Percentiles rank a stretch among this genome's conserved stretches.
phyloP scores from a whole-genome alignment of 345 rosid genomes.

The Citrus maxima region DNA sequence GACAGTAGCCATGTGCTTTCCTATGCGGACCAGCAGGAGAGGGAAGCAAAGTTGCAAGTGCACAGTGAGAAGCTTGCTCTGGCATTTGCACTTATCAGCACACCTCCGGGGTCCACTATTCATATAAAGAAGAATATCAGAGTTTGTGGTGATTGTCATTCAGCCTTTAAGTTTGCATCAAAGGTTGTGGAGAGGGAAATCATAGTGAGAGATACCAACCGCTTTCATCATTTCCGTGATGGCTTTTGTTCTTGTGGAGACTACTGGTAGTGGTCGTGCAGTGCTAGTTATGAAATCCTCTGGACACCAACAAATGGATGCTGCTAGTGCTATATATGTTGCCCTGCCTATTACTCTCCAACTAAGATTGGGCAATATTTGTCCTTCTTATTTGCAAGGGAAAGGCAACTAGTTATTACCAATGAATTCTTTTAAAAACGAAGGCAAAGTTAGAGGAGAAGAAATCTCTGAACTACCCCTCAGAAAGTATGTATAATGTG shows the following conservation, averaged over 20 bases:
- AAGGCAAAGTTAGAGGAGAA: too few relatives aligned
- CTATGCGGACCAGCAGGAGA: slow-evolving; percentile 57
- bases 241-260: slow-evolving; percentile 63
- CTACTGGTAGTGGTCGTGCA: slow-evolving; percentile 44
- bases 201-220: slow-evolving; percentile 62
- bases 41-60: slow-evolving; percentile 51
- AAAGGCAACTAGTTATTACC: background rate
- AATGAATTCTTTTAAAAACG: too few relatives aligned
- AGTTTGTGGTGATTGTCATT: slow-evolving; percentile 69
- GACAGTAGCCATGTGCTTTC: slow-evolving; percentile 55
- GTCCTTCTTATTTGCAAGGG: background rate
- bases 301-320: too few relatives aligned
- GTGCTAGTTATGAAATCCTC: background rate
- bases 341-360: too few relatives aligned
- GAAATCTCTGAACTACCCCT: too few relatives aligned
- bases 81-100: slow-evolving; percentile 64
- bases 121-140: slow-evolving; percentile 65
- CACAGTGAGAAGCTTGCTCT: slow-evolving; percentile 78
- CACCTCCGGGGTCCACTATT: slow-evolving; percentile 55
- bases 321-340: too few relatives aligned
- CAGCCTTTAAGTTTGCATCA: slow-evolving; percentile 60
- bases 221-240: slow-evolving; percentile 62
- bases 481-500: background rate
- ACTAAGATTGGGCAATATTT: too few relatives aligned
- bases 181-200: slow-evolving; percentile 47